Evolutionary conservation across 1,139 yeast genomes (phyloP).

Genomic region (Arxiozyma heterogenica): DNA sequence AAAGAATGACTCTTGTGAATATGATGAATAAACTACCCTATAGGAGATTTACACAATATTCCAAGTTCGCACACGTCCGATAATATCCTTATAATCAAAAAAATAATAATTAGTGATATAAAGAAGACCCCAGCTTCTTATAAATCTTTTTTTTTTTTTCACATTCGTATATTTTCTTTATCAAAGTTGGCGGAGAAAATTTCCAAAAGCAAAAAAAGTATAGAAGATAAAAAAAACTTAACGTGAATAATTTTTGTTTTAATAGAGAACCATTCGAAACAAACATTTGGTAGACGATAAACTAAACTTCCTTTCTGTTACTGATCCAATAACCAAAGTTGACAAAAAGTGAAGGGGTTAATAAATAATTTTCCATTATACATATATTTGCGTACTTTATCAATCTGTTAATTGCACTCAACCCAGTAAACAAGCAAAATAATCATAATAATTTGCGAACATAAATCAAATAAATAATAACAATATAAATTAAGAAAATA

Average conservation of each 20-base stretch:
- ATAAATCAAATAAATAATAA: neutral
- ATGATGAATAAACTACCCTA: neutral
- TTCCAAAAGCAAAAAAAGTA: neutral
- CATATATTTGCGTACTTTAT: neutral
- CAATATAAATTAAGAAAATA: neutral
- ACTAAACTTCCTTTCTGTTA: too few relatives aligned
- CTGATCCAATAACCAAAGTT: neutral
- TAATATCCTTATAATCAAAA: too few relatives aligned
- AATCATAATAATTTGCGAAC: neutral
- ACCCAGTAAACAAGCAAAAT: neutral
- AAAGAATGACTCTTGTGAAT: neutral
- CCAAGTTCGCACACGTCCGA: neutral
- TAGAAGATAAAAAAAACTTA: neutral
- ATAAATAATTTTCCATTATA: neutral
- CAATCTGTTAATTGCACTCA: neutral
- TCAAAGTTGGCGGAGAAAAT: too few relatives aligned
- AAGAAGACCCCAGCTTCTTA: too few relatives aligned
- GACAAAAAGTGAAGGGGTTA: neutral
- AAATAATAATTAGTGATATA: neutral
- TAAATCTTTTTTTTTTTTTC: too few relatives aligned
- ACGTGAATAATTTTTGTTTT: too few relatives aligned
- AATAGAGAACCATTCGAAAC: neutral
- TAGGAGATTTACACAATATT: too few relatives aligned
- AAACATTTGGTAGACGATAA: neutral
- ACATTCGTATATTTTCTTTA: too few relatives aligned